Evolutionary conservation across 192 early-diverging fungal genomes (phyloP).

Genomic region (Umbelopsis vinacea): DNA sequence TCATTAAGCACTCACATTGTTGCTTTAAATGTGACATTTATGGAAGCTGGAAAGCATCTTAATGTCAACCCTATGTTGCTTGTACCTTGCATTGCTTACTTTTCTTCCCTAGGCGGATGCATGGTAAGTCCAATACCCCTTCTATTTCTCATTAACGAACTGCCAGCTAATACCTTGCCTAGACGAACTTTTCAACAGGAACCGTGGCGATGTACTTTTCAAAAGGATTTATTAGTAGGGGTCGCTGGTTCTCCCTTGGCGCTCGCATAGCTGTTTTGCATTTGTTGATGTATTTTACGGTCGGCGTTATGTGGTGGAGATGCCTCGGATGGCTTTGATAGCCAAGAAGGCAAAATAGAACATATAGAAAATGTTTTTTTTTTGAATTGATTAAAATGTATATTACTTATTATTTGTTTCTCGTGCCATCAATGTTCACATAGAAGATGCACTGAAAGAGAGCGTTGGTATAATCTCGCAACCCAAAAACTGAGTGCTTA

Average conservation of each 20-base stretch:
- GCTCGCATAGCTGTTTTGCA: constrained; percentile 51
- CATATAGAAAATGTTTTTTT: too few species aligned
- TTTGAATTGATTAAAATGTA: too few species aligned
- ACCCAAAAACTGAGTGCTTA: too few species aligned
- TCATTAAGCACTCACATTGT: constrained; percentile 74
- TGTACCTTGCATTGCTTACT: constrained; percentile 63
- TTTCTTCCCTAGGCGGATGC: constrained; percentile 65
- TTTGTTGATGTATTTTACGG: constrained; percentile 59
- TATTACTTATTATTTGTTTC: too few species aligned
- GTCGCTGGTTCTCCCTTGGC: constrained; percentile 67
- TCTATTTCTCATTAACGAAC: neutral
- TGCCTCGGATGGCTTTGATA: constrained; percentile 63
- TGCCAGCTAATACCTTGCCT: neutral
- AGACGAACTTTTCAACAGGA: constrained; percentile 54
- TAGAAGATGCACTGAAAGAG: too few species aligned
- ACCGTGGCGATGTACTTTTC: constrained; percentile 62
- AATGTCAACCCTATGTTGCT: constrained; percentile 59
- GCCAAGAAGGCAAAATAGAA: neutral
- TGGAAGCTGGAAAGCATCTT: constrained; percentile 70
- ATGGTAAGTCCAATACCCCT: constrained; percentile 41
- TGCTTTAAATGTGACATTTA: constrained; percentile 69
- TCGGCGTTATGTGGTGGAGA: constrained; percentile 75
- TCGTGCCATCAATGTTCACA: too few species aligned
- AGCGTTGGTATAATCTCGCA: too few species aligned
- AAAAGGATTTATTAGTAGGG: constrained; percentile 61